These are phyloP conservation scores for Pulveroboletus sp. DNA, from an alignment of 768 basidiomycete species.

Conservation along the genomic window DNA sequence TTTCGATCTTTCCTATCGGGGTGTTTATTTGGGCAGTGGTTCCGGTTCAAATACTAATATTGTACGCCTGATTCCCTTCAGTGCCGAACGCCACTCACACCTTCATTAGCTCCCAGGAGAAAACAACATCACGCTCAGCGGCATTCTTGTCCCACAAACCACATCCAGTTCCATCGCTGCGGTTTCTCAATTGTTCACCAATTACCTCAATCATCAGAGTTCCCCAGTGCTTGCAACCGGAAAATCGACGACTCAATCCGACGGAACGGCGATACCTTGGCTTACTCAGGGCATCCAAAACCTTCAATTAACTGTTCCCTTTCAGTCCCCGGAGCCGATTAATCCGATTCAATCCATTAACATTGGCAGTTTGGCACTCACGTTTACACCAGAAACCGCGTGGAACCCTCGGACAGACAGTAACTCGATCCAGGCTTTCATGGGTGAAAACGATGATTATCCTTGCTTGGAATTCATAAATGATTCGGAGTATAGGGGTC, in stretches of 20 bases:
- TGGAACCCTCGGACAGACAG: slow-evolving; percentile 61
- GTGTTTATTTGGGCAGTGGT: slow-evolving; percentile 55
- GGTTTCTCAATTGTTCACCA: slow-evolving; percentile 66
- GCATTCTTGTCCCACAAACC: slow-evolving; percentile 54
- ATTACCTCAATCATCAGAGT: slow-evolving; percentile 64
- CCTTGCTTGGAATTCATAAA: not conserved
- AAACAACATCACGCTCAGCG: slow-evolving; percentile 59
- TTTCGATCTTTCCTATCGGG: slow-evolving; percentile 59
- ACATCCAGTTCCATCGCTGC: slow-evolving; percentile 40
- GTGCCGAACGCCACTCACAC: not conserved
- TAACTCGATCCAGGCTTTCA: slow-evolving; percentile 54
- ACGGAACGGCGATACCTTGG: slow-evolving; percentile 62
- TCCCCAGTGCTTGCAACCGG: slow-evolving; percentile 62
- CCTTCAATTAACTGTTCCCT: slow-evolving; percentile 61
- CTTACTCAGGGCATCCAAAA: slow-evolving; percentile 58
- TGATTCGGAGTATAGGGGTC: slow-evolving; percentile 41
- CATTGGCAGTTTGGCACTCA: slow-evolving; percentile 58
- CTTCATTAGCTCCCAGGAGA: slow-evolving; percentile 43
- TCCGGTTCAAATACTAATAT: slow-evolving; percentile 49
- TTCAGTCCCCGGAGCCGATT: slow-evolving; percentile 49
- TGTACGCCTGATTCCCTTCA: slow-evolving; percentile 30
- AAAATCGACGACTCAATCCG: slow-evolving; percentile 52
- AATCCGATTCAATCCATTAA: slow-evolving; percentile 63
- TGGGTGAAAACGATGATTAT: slow-evolving; percentile 40
- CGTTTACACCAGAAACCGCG: slow-evolving; percentile 50